Base-by-base conservation (phyloP, 2,329 filamentous ascomycete genomes). In the Cylindrodendrum hubeiense region DNA sequence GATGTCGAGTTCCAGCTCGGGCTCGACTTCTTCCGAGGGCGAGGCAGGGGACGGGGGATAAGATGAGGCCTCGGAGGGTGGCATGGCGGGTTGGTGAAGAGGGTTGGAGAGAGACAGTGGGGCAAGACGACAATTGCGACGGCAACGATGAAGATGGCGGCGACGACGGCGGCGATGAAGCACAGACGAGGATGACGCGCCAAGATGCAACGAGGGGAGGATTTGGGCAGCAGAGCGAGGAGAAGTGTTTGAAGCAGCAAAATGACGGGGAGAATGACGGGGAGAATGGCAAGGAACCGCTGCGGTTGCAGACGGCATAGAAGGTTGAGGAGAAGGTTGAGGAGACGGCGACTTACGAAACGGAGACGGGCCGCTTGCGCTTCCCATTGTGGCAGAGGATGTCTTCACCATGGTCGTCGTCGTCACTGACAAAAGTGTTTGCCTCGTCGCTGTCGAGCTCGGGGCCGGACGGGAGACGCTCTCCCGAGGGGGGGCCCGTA, bases 331-430 rank as follows among this genome's bases (percentile, higher is more conserved):
- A 58, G 15, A 47, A 55, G 19, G 63, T 30, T 28, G 50, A 44
- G 21, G 37, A 44, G 34, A 26, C 24, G 44, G 67, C 66, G 62
- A 74, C 73, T 69, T 83, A 89, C 87, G 87, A 89, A 66, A 89
- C 87, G 64, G 87, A 89, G 53, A 89, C 83, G 65, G 86, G 86
- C 63, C 88, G 83, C 76, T 89, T 90, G 67, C 88, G 85, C 78
- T 90, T 90, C 63, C 85, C 76, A 22, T 70, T 72, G 63, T 74
- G 75, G 65, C 71, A 73, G 28, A 73, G 60, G 43, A 65, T 71
- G 30, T 78, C 74, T 54, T 85, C 75, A 58, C 81, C 80, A 63
- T 84, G 82, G 62, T 83, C 82, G 46, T 86, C 83, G 74, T 84
- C 87, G 54, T 83, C 80, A 52, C 73, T 75, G 44, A 39, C 53